Conservation (phyloP, 371 early-diverging fungal species). For the Haplosporangium sp. region DNA sequence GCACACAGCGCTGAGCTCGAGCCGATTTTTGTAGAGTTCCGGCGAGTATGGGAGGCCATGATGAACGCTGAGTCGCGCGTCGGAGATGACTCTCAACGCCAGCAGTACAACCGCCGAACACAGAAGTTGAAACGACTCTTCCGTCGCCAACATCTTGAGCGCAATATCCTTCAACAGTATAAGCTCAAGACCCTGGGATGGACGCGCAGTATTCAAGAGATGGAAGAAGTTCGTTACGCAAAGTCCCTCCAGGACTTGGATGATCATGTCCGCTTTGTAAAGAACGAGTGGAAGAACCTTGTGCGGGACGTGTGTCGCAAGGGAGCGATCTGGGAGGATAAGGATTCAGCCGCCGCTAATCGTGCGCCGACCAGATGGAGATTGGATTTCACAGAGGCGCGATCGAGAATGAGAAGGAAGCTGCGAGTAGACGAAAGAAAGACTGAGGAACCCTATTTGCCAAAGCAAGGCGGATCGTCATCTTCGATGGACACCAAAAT, state of each 20-base stretch:
- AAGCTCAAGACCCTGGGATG: slow-evolving; percentile 64
- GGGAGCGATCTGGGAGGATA: slow-evolving; percentile 73
- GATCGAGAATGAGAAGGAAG: slow-evolving; percentile 52
- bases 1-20: slow-evolving; percentile 30
- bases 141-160: slow-evolving; percentile 61
- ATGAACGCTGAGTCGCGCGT: slow-evolving; percentile 63
- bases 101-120: slow-evolving; percentile 59
- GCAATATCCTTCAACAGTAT: slow-evolving; percentile 67
- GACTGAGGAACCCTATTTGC: slow-evolving; percentile 40
- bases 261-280: slow-evolving; percentile 70
- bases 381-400: slow-evolving; percentile 80
- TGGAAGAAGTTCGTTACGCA: slow-evolving; percentile 68
- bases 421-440: slow-evolving; percentile 48
- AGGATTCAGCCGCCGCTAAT: slow-evolving; percentile 11
- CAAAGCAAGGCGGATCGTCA: slow-evolving; percentile 45
- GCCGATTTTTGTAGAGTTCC: slow-evolving; percentile 61
- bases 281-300: slow-evolving; percentile 74
- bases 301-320: slow-evolving; percentile 66
- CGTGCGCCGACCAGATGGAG: slow-evolving; percentile 66
- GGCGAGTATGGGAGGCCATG: slow-evolving; percentile 72
- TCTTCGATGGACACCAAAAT: slow-evolving; percentile 43
- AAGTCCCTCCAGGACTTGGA: slow-evolving; percentile 73
- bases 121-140: slow-evolving; percentile 68
- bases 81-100: slow-evolving; percentile 67
- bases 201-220: slow-evolving; percentile 71